Conservation (phyloP, 176 grass and related monocot species). For the Lolium multiflorum region DNA sequence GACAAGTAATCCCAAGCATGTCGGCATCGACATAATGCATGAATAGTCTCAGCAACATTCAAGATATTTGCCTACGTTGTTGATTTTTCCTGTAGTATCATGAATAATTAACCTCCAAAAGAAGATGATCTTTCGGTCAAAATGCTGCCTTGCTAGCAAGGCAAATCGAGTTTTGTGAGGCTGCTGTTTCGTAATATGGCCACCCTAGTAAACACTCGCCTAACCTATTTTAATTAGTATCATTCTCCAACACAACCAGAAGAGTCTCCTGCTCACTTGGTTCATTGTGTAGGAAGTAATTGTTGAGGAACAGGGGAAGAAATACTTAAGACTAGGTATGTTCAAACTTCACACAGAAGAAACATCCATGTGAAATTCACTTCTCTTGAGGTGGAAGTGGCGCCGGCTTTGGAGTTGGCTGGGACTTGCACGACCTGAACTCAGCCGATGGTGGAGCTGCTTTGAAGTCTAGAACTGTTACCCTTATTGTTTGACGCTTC, state of each 20-base stretch:
- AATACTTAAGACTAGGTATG: background rate
- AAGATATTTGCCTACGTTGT: too few relatives aligned
- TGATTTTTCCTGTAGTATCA: too few relatives aligned
- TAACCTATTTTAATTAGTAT: background rate
- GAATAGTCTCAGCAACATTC: too few relatives aligned
- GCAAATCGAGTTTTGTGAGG: background rate
- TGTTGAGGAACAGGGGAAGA: background rate
- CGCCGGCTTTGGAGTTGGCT: background rate
- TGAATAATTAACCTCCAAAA: too few relatives aligned
- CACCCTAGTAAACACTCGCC: background rate
- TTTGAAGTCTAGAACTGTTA: conserved; percentile 56
- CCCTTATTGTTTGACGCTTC: conserved; percentile 62
- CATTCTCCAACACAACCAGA: background rate
- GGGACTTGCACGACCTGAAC: conserved; percentile 57
- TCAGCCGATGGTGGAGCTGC: conserved; percentile 37
- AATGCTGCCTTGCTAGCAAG: background rate
- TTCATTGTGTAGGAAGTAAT: background rate
- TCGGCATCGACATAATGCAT: too few relatives aligned
- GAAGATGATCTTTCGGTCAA: too few relatives aligned
- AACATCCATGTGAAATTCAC: background rate
- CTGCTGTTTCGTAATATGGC: background rate
- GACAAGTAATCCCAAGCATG: too few relatives aligned
- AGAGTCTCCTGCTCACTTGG: background rate
- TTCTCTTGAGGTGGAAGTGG: background rate
- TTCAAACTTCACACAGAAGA: background rate